Evolutionary conservation across 2,329 filamentous ascomycete species (phyloP), one percentile per base, ranked within the genome.

Genomic region (Colletotrichum lindemuthianum): DNA sequence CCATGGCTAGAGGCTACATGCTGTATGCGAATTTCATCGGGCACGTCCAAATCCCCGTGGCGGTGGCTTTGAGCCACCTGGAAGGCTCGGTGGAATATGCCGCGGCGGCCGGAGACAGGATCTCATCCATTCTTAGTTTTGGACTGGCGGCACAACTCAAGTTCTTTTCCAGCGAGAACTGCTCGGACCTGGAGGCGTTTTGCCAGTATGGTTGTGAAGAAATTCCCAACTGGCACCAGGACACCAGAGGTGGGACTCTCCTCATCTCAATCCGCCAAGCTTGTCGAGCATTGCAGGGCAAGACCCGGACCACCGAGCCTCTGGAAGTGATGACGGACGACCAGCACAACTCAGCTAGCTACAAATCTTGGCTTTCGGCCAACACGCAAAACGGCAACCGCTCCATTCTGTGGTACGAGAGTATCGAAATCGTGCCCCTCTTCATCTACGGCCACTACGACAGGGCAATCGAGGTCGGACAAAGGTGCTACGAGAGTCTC

Each of bases 171-270:
- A 89, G 88, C 68, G 87, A 92, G 67, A 89, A 92, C 63, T 81
- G 88, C 51, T 80, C 81, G 12, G 91, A 94, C 60, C 78, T 93
- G 0, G 91, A 93, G 72, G 84, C 84, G 0, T 92, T 88, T 72
- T 90, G 90, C 69, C 84, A 88, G 51, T 92, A 90, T 66, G 85
- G 88, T n/a, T 90, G 89, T 65, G 86, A 93, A 66, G 91, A 93
- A 67, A 86, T 92, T 63, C 86, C 87, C 2, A 87, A 90, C 53
- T 94, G 91, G 91, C 81, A 88, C 50, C 80, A 84, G 48, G 91
- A 93, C 70, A 84, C 90, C 1, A 84, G 90, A 63, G 92, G 92
- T 13, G 92, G 92, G 2, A 87, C 88, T 0, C 80, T 93, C 55
- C 78, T 94, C 7, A 86, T 91, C 65, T 84, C 86, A 3, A 81